Conservation (phyloP, 768 basidiomycete species). For the Xanthoconium purpureum region DNA sequence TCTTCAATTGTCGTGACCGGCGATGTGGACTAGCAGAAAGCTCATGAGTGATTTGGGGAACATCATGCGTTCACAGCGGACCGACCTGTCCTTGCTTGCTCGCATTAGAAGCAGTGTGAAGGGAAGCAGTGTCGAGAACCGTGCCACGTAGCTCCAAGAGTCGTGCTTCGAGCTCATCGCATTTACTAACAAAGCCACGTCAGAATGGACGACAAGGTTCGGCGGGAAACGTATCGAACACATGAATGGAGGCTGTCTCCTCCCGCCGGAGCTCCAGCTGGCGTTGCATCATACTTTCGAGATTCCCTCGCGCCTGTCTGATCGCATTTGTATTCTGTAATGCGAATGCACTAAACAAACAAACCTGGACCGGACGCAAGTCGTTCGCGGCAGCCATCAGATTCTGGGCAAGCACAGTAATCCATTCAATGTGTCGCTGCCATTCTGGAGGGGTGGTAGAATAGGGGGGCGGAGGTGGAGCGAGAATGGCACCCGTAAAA, state of each 20-base stretch:
- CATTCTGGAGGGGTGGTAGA: conserved; percentile 57
- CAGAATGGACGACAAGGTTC: neutral
- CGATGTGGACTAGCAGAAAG: conserved; percentile 7
- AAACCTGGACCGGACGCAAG: conserved; percentile 80
- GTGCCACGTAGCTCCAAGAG: conserved; percentile 50
- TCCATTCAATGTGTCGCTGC: conserved; percentile 77
- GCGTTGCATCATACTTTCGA: conserved; percentile 78
- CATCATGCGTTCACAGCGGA: neutral
- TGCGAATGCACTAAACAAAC: conserved; percentile 11
- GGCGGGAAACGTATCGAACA: conserved; percentile 43
- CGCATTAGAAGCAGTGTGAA: neutral
- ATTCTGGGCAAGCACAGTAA: conserved; percentile 76
- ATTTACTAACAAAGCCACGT: conserved; percentile 49
- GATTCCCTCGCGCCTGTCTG: conserved; percentile 68
- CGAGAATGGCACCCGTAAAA: conserved; percentile 65
- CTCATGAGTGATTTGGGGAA: neutral
- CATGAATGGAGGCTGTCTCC: conserved; percentile 67
- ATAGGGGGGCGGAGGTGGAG: conserved; percentile 54
- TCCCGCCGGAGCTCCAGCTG: conserved; percentile 72
- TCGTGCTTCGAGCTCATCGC: conserved; percentile 63
- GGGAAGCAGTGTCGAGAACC: conserved; percentile 14
- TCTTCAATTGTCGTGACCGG: conserved; percentile 33
- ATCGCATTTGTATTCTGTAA: neutral
- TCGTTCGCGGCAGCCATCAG: conserved; percentile 90
- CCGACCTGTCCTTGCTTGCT: conserved; percentile 19